phyloP scores from a whole-genome alignment of 768 basidiomycete genomes.

The Mycena albidolilacea region DNA sequence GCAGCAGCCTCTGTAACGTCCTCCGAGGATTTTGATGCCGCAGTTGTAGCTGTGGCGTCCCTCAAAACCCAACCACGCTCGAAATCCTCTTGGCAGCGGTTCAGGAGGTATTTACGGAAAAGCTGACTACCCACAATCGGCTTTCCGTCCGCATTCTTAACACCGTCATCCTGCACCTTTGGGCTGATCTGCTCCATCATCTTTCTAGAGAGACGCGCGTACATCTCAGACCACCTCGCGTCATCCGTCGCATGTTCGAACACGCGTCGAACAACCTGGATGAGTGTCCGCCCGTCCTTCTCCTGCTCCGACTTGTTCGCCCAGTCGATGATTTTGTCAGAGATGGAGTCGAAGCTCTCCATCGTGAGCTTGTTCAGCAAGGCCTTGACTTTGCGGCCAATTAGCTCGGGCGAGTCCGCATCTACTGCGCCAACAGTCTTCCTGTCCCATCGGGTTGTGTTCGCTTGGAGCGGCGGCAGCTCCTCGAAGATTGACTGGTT shows the following conservation, averaged over 20 bases:
- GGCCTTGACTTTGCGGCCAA: conserved; percentile 93
- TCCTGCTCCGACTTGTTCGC: conserved; percentile 95
- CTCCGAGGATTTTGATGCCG: conserved; percentile 88
- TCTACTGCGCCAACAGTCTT: conserved; percentile 63
- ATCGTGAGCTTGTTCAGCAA: conserved; percentile 96
- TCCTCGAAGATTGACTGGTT: conserved; percentile 66
- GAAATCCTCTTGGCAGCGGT: conserved; percentile 98
- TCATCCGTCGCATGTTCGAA: conserved; percentile 99
- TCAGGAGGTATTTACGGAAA: conserved; percentile 97
- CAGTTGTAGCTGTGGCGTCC: conserved; percentile 89
- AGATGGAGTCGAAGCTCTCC: conserved; percentile 97
- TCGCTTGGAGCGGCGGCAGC: conserved; percentile 81
- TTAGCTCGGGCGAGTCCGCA: conserved; percentile 83
- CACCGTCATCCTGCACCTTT: conserved; percentile 90
- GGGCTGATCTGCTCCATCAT: conserved; percentile 95
- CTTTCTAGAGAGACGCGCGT: conserved; percentile 93
- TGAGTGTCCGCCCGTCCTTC: conserved; percentile 93
- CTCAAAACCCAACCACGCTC: conserved; percentile 95
- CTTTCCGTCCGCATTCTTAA: conserved; percentile 85
- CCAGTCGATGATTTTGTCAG: conserved; percentile 94
- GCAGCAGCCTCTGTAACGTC: conserved; percentile 59
- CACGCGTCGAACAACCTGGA: conserved; percentile 95
- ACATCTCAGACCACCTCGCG: conserved; percentile 97
- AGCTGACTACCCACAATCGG: conserved; percentile 92
- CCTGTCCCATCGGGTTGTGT: conserved; percentile 90